Percentiles rank a stretch among this genome's conserved stretches.
Conservation (phyloP, 1,284 basidiomycete genomes). For the Termitomyces sp. region DNA sequence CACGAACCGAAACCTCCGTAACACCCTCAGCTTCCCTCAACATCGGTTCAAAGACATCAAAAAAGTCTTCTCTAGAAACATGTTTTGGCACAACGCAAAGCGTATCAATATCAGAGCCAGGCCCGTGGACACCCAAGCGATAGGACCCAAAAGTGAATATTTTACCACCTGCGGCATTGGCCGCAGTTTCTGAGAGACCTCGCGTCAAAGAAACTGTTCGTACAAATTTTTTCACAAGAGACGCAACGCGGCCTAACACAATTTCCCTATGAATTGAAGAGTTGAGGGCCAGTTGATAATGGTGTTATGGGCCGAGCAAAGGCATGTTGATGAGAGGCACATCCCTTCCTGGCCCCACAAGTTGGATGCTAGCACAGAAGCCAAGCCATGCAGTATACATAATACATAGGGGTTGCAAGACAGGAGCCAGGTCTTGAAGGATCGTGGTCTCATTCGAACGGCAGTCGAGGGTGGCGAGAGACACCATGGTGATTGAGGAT, state of each 20-base stretch:
- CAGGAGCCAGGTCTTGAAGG: constrained; percentile 8
- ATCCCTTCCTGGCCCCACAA: constrained; percentile 9
- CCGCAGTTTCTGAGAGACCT: constrained; percentile 85
- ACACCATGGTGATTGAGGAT: constrained; percentile 6
- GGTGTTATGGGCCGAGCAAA: constrained; percentile 6
- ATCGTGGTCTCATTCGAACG: constrained; percentile 7
- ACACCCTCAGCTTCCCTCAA: constrained; percentile 83
- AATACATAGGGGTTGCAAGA: constrained; percentile 2
- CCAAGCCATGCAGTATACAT: constrained; percentile 2
- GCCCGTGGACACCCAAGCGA: constrained; percentile 93
- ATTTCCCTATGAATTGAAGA: constrained; percentile 64
- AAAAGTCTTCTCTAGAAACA: constrained; percentile 94
- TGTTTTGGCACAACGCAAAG: constrained; percentile 97
- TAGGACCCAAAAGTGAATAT: constrained; percentile 99
- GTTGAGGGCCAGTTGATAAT: constrained; percentile 12
- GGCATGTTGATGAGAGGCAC: constrained; percentile 5
- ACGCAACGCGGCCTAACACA: constrained; percentile 86
- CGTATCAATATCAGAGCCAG: constrained; percentile 98
- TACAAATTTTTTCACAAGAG: constrained; percentile 93
- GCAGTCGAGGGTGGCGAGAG: constrained; percentile 6
- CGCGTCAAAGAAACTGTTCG: constrained; percentile 73
- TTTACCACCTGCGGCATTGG: constrained; percentile 88
- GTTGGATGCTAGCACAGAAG: constrained; percentile 1
- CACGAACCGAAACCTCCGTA: constrained; percentile 83
- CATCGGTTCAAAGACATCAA: constrained; percentile 88